Evolutionary conservation across 2,329 filamentous ascomycete genomes (phyloP).

Genomic region (Kalaharituber pfeilii): DNA sequence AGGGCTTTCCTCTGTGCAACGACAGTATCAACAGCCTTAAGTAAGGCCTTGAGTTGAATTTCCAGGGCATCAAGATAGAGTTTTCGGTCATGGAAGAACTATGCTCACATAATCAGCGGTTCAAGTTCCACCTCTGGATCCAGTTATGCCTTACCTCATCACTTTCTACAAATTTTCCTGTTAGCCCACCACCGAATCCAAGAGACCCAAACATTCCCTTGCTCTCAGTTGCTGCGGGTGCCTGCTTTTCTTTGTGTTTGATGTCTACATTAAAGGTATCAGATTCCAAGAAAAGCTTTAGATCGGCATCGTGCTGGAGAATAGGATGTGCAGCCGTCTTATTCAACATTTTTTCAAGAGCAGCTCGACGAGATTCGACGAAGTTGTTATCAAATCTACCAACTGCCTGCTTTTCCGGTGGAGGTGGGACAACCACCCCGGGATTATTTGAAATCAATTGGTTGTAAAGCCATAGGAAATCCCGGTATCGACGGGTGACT

Average conservation of each 20-base stretch:
- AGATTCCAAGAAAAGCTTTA: conserved; percentile 94
- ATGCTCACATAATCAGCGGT: conserved; percentile 14
- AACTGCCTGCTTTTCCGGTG: conserved; percentile 93
- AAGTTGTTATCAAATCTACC: conserved; percentile 94
- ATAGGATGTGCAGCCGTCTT: conserved; percentile 80
- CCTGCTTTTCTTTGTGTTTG: conserved; percentile 80
- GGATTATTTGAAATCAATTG: conserved; percentile 88
- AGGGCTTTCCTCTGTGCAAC: conserved; percentile 83
- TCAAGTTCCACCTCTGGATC: conserved; percentile 1
- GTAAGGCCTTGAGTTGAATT: conserved; percentile 69
- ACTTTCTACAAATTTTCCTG: conserved; percentile 83
- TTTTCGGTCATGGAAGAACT: conserved; percentile 96
- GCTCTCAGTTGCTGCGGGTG: conserved; percentile 72
- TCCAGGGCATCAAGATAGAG: conserved; percentile 90
- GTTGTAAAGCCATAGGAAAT: conserved; percentile 96
- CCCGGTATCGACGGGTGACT: conserved; percentile 82
- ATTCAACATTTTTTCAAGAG: conserved; percentile 94
- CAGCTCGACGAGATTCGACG: conserved; percentile 77
- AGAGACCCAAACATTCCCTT: conserved; percentile 85
- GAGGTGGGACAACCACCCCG: conserved; percentile 83
- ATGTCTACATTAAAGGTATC: conserved; percentile 91
- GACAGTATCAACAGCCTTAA: conserved; percentile 89
- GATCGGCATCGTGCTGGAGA: conserved; percentile 76
- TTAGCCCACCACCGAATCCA: conserved; percentile 56
- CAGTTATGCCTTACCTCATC: conserved; percentile 66